phyloP scores from a whole-genome alignment of 2,329 filamentous ascomycete genomes.

The Monosporascus sp. region DNA sequence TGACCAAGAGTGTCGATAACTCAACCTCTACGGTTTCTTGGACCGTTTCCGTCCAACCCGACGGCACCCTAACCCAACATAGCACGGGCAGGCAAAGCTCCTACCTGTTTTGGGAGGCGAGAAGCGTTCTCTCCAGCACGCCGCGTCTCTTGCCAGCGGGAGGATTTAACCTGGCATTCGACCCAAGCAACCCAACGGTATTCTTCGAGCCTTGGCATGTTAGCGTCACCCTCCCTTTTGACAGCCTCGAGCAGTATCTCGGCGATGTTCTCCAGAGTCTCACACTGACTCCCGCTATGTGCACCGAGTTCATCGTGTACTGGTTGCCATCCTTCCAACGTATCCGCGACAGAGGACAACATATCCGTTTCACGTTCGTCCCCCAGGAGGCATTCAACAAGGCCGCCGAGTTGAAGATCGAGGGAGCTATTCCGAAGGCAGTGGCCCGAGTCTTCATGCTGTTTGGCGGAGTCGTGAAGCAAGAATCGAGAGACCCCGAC shows the following conservation, averaged over 20 bases:
- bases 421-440: background rate
- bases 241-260: slow-evolving; percentile 3
- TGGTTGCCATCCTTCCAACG: slow-evolving; percentile 8
- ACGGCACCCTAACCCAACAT: too few species aligned
- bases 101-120: too few species aligned
- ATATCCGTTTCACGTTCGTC: slow-evolving; percentile 5
- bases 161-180: background rate
- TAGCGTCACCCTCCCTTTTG: too few species aligned
- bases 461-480: background rate
- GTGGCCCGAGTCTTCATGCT: too few species aligned
- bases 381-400: background rate
- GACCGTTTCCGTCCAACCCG: too few species aligned
- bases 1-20: too few species aligned
- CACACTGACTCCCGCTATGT: slow-evolving; percentile 7
- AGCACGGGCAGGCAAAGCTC: too few species aligned
- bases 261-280: slow-evolving; percentile 3
- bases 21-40: too few species aligned
- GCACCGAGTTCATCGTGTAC: slow-evolving; percentile 9
- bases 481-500: background rate
- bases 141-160: too few species aligned
- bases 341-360: background rate
- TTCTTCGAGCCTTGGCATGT: background rate
- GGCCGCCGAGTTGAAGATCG: background rate
- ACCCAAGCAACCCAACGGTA: background rate
- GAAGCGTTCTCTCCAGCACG: too few species aligned